Evolutionary conservation across 1,284 basidiomycete species (phyloP).

Genomic region (Austroboletus niveus): DNA sequence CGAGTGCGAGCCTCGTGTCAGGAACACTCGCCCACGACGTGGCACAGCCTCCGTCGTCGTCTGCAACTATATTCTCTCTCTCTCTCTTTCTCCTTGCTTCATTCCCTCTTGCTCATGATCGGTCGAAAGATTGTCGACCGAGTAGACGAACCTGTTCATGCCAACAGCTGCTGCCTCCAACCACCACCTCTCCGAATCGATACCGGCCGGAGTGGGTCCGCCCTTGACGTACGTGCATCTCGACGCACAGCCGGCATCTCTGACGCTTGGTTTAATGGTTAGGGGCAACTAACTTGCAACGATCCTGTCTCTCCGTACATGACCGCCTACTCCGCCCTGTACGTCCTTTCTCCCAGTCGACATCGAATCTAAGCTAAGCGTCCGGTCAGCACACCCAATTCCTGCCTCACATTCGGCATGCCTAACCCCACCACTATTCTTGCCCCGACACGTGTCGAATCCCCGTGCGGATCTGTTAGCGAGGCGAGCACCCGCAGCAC

Average conservation of each 20-base stretch:
- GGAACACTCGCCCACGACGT: neutral
- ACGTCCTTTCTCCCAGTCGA: slow-evolving; percentile 12
- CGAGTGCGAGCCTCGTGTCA: slow-evolving; percentile 7
- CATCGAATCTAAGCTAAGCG: slow-evolving; percentile 15
- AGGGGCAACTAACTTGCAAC: slow-evolving; percentile 24
- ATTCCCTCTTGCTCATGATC: slow-evolving; percentile 23
- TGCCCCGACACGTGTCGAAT: slow-evolving; percentile 9
- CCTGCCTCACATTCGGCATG: slow-evolving; percentile 28
- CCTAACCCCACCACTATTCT: slow-evolving; percentile 20
- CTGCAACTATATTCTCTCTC: slow-evolving; percentile 18
- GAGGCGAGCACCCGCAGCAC: slow-evolving; percentile 27
- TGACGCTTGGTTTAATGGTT: neutral
- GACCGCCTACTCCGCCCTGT: slow-evolving; percentile 11
- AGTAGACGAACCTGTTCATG: slow-evolving; percentile 23
- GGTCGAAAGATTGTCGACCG: slow-evolving; percentile 27
- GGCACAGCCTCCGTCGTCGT: slow-evolving; percentile 1
- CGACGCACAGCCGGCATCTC: neutral
- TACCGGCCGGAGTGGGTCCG: slow-evolving; percentile 2
- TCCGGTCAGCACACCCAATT: slow-evolving; percentile 22
- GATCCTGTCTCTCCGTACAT: slow-evolving; percentile 2
- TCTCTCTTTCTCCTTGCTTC: slow-evolving; percentile 15
- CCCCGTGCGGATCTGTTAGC: slow-evolving; percentile 20
- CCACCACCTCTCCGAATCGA: slow-evolving; percentile 17
- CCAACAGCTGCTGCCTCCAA: slow-evolving; percentile 6
- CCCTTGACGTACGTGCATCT: slow-evolving; percentile 12